Base-by-base conservation (phyloP, 441 rosid genomes). In the Dalechampia spathulata region DNA sequence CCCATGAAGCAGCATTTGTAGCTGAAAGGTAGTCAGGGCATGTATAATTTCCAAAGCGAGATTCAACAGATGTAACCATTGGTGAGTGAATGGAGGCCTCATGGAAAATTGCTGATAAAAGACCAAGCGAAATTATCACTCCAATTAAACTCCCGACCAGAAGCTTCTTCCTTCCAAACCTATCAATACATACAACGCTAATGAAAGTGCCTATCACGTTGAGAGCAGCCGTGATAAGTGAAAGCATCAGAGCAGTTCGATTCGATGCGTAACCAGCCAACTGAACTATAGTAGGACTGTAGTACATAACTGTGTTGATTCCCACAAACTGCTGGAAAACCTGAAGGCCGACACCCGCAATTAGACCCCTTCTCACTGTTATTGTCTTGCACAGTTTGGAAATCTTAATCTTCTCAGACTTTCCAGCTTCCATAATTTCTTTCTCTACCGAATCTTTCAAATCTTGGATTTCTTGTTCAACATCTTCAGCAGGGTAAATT, bases 311-410 rank as follows among this genome's bases (percentile, higher is more conserved):
- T 0, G 95, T 86, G 73, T 90, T 90, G 60, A 86, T 86, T 20
- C 93, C 97, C 15, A 85, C 93, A 56, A 85, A 87, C 54, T 90
- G 97, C 68, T 86, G 94, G 69, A 75, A 81, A 45, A 87, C 81
- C 68, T 83, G 91, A 57, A 90, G 82, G 41, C 88, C 82, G 40
- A 90, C 83, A 32, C 97, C 96, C 17, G 94, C 96, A 26, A 67
- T 48, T 23, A 90, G 84, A 21, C 87, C 95, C 59, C 93, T 76
- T 52, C 96, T 75, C 28, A 85, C 95, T 5, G 78, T 77, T 65
- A 55, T 78, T 36, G 88, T 65, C 66, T 69, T 77, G 41, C 46
- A 60, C 30, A 81, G 76, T 62, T 80, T 77, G 25, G 53, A 47
- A n/a, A 84, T 19, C 66, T 78, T 82, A 25, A 80, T 77, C 52